Conservation (phyloP, 352 stramenopile genomes). For the Globisporangium nagaii region DNA sequence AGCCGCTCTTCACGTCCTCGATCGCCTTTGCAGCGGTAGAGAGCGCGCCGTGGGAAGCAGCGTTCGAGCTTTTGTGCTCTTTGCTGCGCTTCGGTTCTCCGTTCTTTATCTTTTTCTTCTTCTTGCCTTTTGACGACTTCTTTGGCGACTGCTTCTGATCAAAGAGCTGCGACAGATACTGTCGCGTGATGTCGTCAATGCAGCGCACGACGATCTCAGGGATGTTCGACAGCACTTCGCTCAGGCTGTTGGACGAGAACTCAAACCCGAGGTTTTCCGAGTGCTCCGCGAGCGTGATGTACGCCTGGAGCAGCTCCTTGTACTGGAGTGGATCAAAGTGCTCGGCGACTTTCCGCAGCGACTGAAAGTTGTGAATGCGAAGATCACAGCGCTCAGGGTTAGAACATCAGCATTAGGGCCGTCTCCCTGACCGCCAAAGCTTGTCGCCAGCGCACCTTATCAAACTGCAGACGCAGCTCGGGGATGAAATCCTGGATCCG, state of each 20-base stretch:
- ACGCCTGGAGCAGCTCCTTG: constrained; percentile 78
- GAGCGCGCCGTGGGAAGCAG: not conserved
- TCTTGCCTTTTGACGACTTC: constrained; percentile 19
- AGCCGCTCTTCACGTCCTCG: constrained; percentile 52
- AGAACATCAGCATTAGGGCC: no score
- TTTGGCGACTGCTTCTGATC: constrained; percentile 31
- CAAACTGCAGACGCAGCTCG: constrained; percentile 63
- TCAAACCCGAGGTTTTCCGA: constrained; percentile 75
- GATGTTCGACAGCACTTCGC: constrained; percentile 68
- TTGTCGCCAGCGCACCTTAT: constrained; percentile 37
- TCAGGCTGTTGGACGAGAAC: constrained; percentile 63
- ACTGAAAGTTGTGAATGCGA: no score
- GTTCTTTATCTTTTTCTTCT: constrained; percentile 9
- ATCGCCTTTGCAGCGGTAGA: constrained; percentile 35
- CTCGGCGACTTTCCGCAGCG: constrained; percentile 60
- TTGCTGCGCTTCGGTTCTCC: not conserved
- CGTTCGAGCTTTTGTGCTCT: no score
- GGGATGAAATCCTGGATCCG: constrained; percentile 75
- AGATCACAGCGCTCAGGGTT: no score
- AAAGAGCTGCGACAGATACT: constrained; percentile 42
- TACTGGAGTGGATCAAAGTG: constrained; percentile 70
- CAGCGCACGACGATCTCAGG: constrained; percentile 75
- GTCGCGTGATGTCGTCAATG: constrained; percentile 61
- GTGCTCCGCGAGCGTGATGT: constrained; percentile 72
- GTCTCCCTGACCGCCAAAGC: no score